These are phyloP conservation scores for Aspergillus melleus DNA, from an alignment of 2,329 filamentous ascomycete genomes.

Conservation along the genomic window DNA sequence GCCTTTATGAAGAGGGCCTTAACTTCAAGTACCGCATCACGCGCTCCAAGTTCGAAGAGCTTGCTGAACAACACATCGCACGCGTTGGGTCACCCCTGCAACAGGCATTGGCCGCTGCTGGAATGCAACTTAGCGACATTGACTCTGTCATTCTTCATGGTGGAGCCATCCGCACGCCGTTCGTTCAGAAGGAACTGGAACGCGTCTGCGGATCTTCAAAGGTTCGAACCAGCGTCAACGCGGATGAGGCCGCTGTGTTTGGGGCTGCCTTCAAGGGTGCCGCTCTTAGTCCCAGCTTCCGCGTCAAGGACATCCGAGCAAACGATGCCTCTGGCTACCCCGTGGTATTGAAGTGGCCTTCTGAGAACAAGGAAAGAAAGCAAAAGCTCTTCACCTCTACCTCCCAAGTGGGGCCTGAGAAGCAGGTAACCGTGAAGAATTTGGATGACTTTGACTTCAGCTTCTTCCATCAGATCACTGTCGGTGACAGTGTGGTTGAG, in stretches of 20 bases:
- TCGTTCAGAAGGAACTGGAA: slow-evolving; percentile 88
- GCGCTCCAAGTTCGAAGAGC: slow-evolving; percentile 76
- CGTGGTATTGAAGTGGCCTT: slow-evolving; percentile 72
- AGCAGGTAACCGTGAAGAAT: slow-evolving; percentile 82
- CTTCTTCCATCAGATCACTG: slow-evolving; percentile 71
- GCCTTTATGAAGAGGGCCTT: slow-evolving; percentile 78
- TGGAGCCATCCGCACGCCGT: slow-evolving; percentile 85
- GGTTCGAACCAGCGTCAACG: slow-evolving; percentile 90
- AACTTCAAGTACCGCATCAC: slow-evolving; percentile 91
- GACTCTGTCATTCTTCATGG: slow-evolving; percentile 93
- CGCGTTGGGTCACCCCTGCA: slow-evolving; percentile 70
- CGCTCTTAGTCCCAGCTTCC: slow-evolving; percentile 88
- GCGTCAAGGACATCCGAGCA: slow-evolving; percentile 92
- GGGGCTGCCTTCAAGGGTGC: slow-evolving; percentile 94
- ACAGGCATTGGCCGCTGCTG: slow-evolving; percentile 71
- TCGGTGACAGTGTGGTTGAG: slow-evolving; percentile 50
- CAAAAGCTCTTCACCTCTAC: slow-evolving; percentile 81
- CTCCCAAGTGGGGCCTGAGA: slow-evolving; percentile 73
- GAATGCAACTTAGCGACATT: slow-evolving; percentile 71
- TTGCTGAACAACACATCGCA: slow-evolving; percentile 67
- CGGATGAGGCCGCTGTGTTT: slow-evolving; percentile 94
- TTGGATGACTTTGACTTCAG: slow-evolving; percentile 76
- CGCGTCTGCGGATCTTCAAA: slow-evolving; percentile 67
- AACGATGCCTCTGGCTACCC: slow-evolving; percentile 75
- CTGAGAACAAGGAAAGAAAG: slow-evolving; percentile 68